Evolutionary conservation across 2,329 filamentous ascomycete species (phyloP).

Genomic region (Alternaria ventricosa): DNA sequence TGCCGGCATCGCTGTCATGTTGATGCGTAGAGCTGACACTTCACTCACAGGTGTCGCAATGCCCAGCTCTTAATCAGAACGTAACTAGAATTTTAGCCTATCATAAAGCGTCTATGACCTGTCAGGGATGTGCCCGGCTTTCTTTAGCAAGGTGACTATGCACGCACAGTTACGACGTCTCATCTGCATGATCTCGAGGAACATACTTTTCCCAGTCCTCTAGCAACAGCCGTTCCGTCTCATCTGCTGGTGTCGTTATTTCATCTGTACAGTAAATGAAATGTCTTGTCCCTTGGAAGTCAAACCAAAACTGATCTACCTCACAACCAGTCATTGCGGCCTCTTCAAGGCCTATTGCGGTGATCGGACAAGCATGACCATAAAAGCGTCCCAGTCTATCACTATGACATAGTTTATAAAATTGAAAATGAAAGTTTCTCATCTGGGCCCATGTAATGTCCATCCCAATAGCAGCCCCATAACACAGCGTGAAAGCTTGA

Average conservation of each 20-base stretch:
- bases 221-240: neutral
- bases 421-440: rapidly evolving
- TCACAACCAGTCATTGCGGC: neutral
- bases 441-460: neutral
- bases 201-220: neutral
- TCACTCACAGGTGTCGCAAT: neutral
- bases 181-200: neutral
- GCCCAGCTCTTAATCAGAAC: rapidly evolving
- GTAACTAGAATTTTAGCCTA: neutral
- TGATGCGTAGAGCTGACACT: neutral
- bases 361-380: neutral
- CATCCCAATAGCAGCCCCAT: neutral
- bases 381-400: neutral
- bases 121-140: rapidly evolving
- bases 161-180: neutral
- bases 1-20: neutral
- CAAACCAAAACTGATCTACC: neutral
- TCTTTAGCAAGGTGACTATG: rapidly evolving
- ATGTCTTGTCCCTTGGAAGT: neutral
- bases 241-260: neutral
- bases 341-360: neutral
- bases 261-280: neutral
- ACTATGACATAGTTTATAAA: neutral
- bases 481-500: no score
- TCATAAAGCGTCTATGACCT: neutral